phyloP scores from a whole-genome alignment of 805 yeast species.

The Ogataea kodamae region DNA sequence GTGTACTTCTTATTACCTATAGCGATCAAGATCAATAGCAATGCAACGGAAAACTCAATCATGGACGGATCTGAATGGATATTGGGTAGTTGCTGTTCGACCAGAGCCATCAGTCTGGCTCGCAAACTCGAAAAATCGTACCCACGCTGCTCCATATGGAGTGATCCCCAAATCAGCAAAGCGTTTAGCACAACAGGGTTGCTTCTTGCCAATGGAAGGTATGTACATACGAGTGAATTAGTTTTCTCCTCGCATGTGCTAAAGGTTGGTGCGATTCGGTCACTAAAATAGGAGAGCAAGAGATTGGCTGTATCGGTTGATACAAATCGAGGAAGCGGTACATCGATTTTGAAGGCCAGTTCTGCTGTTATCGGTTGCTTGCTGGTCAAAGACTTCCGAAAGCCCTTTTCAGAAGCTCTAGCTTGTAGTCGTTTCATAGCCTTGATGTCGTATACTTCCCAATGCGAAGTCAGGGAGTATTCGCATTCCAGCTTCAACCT shows the following conservation, averaged over 20 bases:
- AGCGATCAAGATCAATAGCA: constrained; percentile 6
- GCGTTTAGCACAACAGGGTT: constrained; percentile 6
- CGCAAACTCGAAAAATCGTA: not conserved
- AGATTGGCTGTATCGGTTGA: constrained; percentile 8
- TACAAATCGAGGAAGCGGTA: constrained; percentile 7
- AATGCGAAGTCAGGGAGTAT: constrained; percentile 4
- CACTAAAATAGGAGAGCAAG: constrained; percentile 9
- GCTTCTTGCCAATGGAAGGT: constrained; percentile 9
- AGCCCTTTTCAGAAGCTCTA: no score
- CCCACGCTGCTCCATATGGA: constrained; percentile 10
- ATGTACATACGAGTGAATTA: constrained; percentile 10
- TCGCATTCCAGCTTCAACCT: constrained; percentile 7
- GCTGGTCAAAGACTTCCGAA: no score
- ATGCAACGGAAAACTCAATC: constrained; percentile 7
- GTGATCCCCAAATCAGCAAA: constrained; percentile 9
- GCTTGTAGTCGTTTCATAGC: no score
- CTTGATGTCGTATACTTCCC: constrained; percentile 5
- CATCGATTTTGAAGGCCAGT: no score
- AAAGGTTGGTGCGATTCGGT: constrained; percentile 9
- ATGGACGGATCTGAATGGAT: constrained; percentile 2
- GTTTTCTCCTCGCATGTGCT: constrained; percentile 9
- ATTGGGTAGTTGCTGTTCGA: constrained; percentile 3
- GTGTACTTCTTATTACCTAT: constrained; percentile 9
- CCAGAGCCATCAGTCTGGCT: not conserved
- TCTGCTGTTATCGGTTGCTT: no score